These are phyloP conservation scores for Penicillium sp. DNA, from an alignment of 2,329 filamentous ascomycete genomes.

Conservation along the genomic window DNA sequence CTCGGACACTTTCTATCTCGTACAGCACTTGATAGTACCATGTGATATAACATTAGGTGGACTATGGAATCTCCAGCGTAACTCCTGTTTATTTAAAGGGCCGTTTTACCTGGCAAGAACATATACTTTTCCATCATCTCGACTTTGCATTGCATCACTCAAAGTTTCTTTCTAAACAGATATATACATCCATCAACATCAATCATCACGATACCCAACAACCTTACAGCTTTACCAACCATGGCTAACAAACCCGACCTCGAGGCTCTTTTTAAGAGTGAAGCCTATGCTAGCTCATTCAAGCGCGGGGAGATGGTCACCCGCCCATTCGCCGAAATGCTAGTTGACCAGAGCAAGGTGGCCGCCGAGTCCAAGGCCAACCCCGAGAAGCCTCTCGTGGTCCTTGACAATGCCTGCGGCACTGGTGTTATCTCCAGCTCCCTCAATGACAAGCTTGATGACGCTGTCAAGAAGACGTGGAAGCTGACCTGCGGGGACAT, in stretches of 20 bases:
- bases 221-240: neutral
- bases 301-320: constrained; percentile 32
- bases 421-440: constrained; percentile 50
- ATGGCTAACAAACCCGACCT: constrained; percentile 7
- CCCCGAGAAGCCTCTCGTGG: constrained; percentile 22
- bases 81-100: neutral
- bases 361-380: constrained; percentile 11
- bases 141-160: neutral
- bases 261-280: constrained; percentile 15
- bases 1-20: constrained; percentile 18
- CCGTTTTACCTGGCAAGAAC: neutral
- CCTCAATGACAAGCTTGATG: constrained; percentile 43
- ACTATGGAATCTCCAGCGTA: neutral
- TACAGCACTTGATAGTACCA: neutral
- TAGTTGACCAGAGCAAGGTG: constrained; percentile 33
- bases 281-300: constrained; percentile 27
- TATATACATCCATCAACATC: neutral
- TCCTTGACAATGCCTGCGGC: constrained; percentile 57
- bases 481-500: constrained; percentile 53
- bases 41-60: too few relatives aligned
- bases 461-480: constrained; percentile 43
- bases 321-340: constrained; percentile 27
- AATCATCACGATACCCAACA: too few relatives aligned
- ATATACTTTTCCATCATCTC: neutral
- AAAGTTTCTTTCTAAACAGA: neutral